phyloP scores from a whole-genome alignment of 768 basidiomycete species.

The Lanmaoa pseudosensibilis region DNA sequence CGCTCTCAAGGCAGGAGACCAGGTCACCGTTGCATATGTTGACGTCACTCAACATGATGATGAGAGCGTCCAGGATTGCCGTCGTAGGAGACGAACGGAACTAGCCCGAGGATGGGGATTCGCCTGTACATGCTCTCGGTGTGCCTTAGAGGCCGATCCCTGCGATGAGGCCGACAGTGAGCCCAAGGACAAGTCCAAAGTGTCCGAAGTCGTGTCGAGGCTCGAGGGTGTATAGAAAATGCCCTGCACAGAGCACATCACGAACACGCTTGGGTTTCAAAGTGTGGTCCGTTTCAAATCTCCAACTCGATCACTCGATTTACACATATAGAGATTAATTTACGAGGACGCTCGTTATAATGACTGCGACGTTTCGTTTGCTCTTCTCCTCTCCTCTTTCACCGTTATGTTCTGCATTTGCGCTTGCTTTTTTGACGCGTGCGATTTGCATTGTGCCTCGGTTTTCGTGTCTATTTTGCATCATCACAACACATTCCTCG shows the following conservation, averaged over 20 bases:
- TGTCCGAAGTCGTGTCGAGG: conserved; percentile 38
- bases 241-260: background rate
- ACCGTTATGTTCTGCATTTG: background rate
- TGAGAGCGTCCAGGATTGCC: conserved; percentile 55
- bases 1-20: conserved; percentile 72
- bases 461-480: conserved; percentile 6
- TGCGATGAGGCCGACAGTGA: conserved; percentile 31
- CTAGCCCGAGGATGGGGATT: conserved; percentile 82
- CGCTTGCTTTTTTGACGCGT: background rate
- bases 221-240: conserved; percentile 28
- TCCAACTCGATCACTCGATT: background rate
- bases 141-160: conserved; percentile 51
- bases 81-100: conserved; percentile 67
- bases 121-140: conserved; percentile 69
- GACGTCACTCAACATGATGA: conserved; percentile 57
- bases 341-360: background rate
- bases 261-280: background rate
- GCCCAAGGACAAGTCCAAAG: conserved; percentile 53
- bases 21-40: conserved; percentile 74
- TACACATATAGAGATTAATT: background rate
- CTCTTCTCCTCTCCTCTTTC: background rate
- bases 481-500: background rate
- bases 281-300: background rate
- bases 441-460: background rate
- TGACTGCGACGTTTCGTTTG: background rate